A percentile compares a stretch with the other conserved stretches of the same genome.
Evolutionary conservation across 768 basidiomycete genomes (phyloP).

Genomic region (Trametes cinnabarina): DNA sequence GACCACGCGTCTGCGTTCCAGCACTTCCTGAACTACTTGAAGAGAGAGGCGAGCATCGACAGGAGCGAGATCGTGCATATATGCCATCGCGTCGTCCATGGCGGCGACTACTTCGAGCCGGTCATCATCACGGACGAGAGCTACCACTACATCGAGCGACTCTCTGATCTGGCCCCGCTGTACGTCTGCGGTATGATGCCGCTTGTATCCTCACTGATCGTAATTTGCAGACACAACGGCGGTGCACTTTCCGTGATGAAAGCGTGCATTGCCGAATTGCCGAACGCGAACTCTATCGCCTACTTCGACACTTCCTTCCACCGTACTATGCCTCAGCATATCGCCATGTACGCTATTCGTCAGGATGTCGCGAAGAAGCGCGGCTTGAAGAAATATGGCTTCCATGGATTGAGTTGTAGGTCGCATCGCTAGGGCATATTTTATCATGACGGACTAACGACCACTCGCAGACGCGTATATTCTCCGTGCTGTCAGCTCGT

Average conservation of each 20-base stretch:
- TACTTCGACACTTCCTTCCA: constrained; percentile 92
- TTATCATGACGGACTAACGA: neutral
- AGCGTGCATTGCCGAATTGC: constrained; percentile 59
- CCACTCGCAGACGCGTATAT: constrained; percentile 58
- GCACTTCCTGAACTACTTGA: constrained; percentile 53
- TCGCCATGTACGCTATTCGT: constrained; percentile 78
- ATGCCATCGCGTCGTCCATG: constrained; percentile 86
- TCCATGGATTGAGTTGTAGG: constrained; percentile 81
- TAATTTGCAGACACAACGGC: constrained; percentile 52
- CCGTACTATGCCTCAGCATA: constrained; percentile 67
- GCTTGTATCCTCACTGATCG: neutral
- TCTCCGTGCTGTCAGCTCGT: constrained; percentile 55
- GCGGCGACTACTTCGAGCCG: constrained; percentile 73
- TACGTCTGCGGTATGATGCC: constrained; percentile 39
- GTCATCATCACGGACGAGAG: constrained; percentile 66
- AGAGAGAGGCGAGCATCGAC: constrained; percentile 43
- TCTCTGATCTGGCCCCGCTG: constrained; percentile 82
- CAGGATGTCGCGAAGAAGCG: constrained; percentile 57
- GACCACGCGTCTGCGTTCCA: constrained; percentile 65
- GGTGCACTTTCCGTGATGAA: constrained; percentile 59
- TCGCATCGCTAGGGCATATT: neutral
- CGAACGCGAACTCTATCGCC: constrained; percentile 69
- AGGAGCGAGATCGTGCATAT: constrained; percentile 46
- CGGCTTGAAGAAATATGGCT: constrained; percentile 86
- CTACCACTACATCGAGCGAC: constrained; percentile 66